Percentiles rank a stretch among this genome's conserved stretches.
Evolutionary conservation across 1,139 yeast species (phyloP).

Genomic region (Suhomyces bribrorum): DNA sequence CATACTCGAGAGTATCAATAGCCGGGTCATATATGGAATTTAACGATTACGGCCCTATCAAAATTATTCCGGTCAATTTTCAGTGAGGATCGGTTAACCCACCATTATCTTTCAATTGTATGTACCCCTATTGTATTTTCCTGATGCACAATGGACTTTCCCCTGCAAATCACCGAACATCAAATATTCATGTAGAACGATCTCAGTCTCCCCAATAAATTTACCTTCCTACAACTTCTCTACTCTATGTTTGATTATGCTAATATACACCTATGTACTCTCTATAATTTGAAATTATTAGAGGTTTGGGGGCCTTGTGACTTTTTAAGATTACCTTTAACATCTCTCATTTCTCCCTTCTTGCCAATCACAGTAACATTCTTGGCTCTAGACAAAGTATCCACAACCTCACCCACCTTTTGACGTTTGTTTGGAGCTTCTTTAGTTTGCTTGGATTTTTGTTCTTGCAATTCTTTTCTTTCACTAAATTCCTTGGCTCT

Average conservation of each 20-base stretch:
- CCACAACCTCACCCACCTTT: conserved; percentile 63
- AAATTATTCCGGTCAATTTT: no score
- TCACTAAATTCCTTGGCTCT: conserved; percentile 56
- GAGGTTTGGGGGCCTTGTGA: conserved; percentile 19
- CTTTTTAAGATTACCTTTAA: conserved; percentile 65
- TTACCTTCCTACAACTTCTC: no score
- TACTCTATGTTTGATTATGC: conserved; percentile 2
- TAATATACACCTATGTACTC: conserved; percentile 2
- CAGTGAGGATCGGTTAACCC: no score
- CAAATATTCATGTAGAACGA: no score
- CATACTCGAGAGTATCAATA: no score
- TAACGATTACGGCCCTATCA: no score
- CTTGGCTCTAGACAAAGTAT: conserved; percentile 71
- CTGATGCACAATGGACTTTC: no score
- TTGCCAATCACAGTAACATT: conserved; percentile 79
- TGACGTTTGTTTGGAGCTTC: conserved; percentile 45
- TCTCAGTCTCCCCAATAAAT: no score
- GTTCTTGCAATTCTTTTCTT: conserved; percentile 29
- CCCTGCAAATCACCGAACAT: no score
- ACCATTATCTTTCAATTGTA: no score
- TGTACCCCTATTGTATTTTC: no score
- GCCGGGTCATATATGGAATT: no score
- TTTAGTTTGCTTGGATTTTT: conserved; percentile 27
- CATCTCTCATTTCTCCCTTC: conserved; percentile 74
- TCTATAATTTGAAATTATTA: conserved; percentile 22